phyloP scores from a whole-genome alignment of 805 yeast genomes.

The Candida awuae region DNA sequence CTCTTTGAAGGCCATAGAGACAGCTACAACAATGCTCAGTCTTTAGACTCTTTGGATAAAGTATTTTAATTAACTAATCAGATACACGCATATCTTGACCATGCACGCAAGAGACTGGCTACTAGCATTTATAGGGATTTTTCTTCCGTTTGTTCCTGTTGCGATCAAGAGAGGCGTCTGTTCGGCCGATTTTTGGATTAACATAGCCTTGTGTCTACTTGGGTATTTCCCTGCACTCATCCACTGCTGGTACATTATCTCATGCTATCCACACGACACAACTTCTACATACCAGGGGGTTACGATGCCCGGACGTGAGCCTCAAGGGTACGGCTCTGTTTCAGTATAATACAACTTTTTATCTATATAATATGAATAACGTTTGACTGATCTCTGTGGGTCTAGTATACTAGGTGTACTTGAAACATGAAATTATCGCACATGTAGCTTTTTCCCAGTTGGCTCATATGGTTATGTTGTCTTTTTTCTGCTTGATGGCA shows the following conservation, averaged over 20 bases:
- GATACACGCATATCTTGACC: neutral
- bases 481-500: too few species aligned
- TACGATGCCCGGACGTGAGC: conserved; percentile 31
- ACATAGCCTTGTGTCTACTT: conserved; percentile 57
- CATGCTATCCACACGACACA: conserved; percentile 51
- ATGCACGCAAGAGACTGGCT: conserved; percentile 43
- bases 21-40: too few species aligned
- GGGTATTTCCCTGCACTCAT: conserved; percentile 74
- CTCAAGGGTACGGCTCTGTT: conserved; percentile 28
- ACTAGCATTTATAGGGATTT: conserved; percentile 56
- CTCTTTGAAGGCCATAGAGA: too few species aligned
- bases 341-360: conserved; percentile 3
- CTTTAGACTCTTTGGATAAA: too few species aligned
- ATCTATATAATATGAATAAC: conserved; percentile 2
- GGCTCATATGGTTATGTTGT: too few species aligned
- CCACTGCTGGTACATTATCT: conserved; percentile 72
- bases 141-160: conserved; percentile 69
- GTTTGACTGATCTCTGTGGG: too few species aligned
- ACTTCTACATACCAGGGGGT: conserved; percentile 24
- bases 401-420: too few species aligned
- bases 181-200: conserved; percentile 53
- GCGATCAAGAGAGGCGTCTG: conserved; percentile 56
- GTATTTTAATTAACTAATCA: neutral
- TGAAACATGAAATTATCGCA: too few species aligned
- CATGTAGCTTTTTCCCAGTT: too few species aligned